Percentiles rank a stretch among this genome's conserved stretches.
These are phyloP conservation scores for Ilyonectria destructans DNA, from an alignment of 2,329 filamentous ascomycete genomes.

Conservation along the genomic window DNA sequence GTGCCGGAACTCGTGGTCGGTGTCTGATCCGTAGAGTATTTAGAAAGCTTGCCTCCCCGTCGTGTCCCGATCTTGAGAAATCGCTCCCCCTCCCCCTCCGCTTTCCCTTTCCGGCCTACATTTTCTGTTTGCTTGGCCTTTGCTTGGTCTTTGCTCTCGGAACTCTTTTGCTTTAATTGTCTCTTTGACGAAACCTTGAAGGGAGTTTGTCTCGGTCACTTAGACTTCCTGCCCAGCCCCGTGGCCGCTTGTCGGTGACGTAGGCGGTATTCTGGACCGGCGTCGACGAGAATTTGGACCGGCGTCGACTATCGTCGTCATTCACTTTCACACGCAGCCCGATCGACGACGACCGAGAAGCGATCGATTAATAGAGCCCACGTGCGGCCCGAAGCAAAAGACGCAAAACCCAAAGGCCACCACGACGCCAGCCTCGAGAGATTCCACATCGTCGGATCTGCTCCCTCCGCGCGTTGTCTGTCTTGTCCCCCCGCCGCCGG, in stretches of 20 bases:
- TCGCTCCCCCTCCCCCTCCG: slow-evolving; percentile 18
- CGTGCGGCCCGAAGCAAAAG: slow-evolving; percentile 5
- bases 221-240: slow-evolving; percentile 47
- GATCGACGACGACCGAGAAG: neutral
- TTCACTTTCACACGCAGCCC: slow-evolving; percentile 21
- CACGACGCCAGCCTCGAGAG: slow-evolving; percentile 2
- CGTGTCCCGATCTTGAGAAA: slow-evolving; percentile 12
- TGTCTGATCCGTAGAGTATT: slow-evolving; percentile 33
- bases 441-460: slow-evolving; percentile 5
- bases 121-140: slow-evolving; percentile 16
- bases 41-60: slow-evolving; percentile 39
- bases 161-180: neutral
- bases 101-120: slow-evolving; percentile 23
- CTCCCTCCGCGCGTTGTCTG: neutral
- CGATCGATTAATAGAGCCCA: slow-evolving; percentile 23
- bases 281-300: slow-evolving; percentile 12
- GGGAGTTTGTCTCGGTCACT: slow-evolving; percentile 42
- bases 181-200: slow-evolving; percentile 10
- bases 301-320: slow-evolving; percentile 40
- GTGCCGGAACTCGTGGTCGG: slow-evolving; percentile 17
- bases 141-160: slow-evolving; percentile 24
- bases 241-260: slow-evolving; percentile 43
- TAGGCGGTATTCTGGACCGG: slow-evolving; percentile 39
- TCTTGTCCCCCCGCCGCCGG: slow-evolving; percentile 13
- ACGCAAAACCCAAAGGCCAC: slow-evolving; percentile 7